These are phyloP conservation scores for Lactarius pseudohatsudake DNA, from an alignment of 768 basidiomycete genomes.

Conservation along the genomic window DNA sequence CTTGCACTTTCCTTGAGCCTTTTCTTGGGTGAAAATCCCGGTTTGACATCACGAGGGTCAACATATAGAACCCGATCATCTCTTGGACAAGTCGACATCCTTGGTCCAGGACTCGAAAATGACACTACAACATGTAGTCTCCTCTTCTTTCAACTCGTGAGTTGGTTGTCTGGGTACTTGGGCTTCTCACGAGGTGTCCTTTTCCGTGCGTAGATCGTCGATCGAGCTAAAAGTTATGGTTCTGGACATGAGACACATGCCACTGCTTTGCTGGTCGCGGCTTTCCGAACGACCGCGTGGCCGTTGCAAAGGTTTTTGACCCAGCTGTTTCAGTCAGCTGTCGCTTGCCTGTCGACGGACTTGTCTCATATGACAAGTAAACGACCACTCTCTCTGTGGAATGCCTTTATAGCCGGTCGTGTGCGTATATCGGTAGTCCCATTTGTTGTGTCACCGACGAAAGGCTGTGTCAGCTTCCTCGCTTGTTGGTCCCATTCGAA, in stretches of 20 bases:
- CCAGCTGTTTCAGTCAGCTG: slow-evolving; percentile 62
- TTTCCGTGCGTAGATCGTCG: slow-evolving; percentile 12
- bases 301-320: slow-evolving; percentile 63
- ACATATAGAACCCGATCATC: slow-evolving; percentile 19
- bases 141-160: slow-evolving; percentile 28
- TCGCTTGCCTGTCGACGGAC: slow-evolving; percentile 61
- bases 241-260: slow-evolving; percentile 38
- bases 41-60: slow-evolving; percentile 20
- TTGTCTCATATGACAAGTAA: slow-evolving; percentile 36
- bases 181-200: background rate
- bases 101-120: slow-evolving; percentile 26
- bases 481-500: slow-evolving; percentile 55
- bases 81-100: slow-evolving; percentile 28
- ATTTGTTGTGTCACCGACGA: slow-evolving; percentile 13
- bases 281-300: slow-evolving; percentile 64
- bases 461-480: slow-evolving; percentile 51
- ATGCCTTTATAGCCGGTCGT: slow-evolving; percentile 67
- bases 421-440: slow-evolving; percentile 42
- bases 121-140: slow-evolving; percentile 26
- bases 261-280: slow-evolving; percentile 53
- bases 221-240: slow-evolving; percentile 24
- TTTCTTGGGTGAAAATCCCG: slow-evolving; percentile 24
- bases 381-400: slow-evolving; percentile 53
- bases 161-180: background rate
- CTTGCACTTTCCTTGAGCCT: slow-evolving; percentile 28